Evolutionary conservation across 192 early-diverging fungal genomes (phyloP).

Genomic region (Helicostylum pulchrum): DNA sequence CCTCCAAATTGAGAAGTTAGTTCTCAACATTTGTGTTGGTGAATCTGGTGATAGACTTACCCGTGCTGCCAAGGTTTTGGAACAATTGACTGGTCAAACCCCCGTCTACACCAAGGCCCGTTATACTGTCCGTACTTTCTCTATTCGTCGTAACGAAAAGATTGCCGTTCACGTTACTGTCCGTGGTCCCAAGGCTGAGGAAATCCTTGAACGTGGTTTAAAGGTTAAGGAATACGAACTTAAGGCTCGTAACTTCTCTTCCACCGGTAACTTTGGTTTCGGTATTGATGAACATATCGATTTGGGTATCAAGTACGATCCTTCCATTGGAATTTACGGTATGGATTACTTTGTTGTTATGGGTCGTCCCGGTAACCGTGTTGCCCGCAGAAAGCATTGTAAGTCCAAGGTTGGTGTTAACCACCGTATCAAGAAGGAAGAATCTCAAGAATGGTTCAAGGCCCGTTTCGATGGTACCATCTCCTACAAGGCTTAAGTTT

Average conservation of each 20-base stretch:
- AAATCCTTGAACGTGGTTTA: slow-evolving; percentile 99
- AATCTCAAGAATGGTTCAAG: slow-evolving; percentile 99
- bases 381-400: slow-evolving; percentile 89
- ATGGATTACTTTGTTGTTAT: slow-evolving; percentile 78
- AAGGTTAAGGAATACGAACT: slow-evolving; percentile 99
- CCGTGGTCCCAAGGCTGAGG: slow-evolving; percentile 79
- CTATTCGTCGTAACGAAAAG: slow-evolving; percentile 99
- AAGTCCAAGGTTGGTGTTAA: slow-evolving; percentile 77
- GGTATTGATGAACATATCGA: slow-evolving; percentile 99
- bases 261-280: slow-evolving; percentile 99
- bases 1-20: slow-evolving; percentile 98
- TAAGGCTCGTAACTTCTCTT: slow-evolving; percentile 91
- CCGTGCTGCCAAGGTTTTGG: slow-evolving; percentile 99
- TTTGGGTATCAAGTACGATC: slow-evolving; percentile 99
- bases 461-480: slow-evolving; percentile 64
- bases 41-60: slow-evolving; percentile 99
- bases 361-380: slow-evolving; percentile 95
- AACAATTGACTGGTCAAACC: slow-evolving; percentile 98
- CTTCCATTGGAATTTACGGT: slow-evolving; percentile 94
- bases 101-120: slow-evolving; percentile 99
- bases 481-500: slow-evolving; percentile 74
- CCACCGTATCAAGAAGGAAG: slow-evolving; percentile 91
- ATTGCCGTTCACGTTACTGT: slow-evolving; percentile 99
- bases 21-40: slow-evolving; percentile 99
- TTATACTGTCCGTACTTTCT: slow-evolving; percentile 99